phyloP scores from a whole-genome alignment of 2,329 filamentous ascomycete genomes.

The Beauveria sp. region DNA sequence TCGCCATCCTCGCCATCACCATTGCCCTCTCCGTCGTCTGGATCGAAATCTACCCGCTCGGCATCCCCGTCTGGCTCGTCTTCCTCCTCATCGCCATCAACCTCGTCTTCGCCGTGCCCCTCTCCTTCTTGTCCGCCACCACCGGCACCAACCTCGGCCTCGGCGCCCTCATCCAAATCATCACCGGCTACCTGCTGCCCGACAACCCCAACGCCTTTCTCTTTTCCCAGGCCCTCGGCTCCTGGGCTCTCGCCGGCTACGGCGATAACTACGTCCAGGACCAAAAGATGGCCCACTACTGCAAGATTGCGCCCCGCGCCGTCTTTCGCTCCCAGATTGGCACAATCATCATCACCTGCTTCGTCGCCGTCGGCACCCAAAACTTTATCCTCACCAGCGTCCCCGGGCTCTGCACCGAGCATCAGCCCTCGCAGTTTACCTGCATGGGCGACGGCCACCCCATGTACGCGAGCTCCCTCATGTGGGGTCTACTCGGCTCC shows the following conservation, averaged over 20 bases:
- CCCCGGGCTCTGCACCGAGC: slow-evolving; percentile 22
- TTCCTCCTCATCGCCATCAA: slow-evolving; percentile 24
- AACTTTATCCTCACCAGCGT: slow-evolving; percentile 35
- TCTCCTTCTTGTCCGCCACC: slow-evolving; percentile 36
- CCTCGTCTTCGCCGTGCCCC: slow-evolving; percentile 34
- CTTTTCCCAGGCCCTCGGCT: slow-evolving; percentile 9
- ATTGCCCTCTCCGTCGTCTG: slow-evolving; percentile 23
- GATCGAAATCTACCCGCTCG: slow-evolving; percentile 18
- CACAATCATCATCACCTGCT: slow-evolving; percentile 37
- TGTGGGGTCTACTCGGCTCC: slow-evolving; percentile 47
- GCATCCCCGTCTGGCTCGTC: slow-evolving; percentile 19
- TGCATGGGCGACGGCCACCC: slow-evolving; percentile 43
- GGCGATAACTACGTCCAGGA: slow-evolving; percentile 37
- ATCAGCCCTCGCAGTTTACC: slow-evolving; percentile 34
- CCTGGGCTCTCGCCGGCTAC: slow-evolving; percentile 23
- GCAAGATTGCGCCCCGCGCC: slow-evolving; percentile 40
- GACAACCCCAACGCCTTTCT: slow-evolving; percentile 17
- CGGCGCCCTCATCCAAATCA: slow-evolving; percentile 34
- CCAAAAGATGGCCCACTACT: slow-evolving; percentile 44
- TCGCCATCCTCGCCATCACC: slow-evolving; percentile 28
- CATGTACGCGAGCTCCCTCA: slow-evolving; percentile 35
- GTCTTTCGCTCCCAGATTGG: slow-evolving; percentile 40
- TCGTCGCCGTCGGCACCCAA: slow-evolving; percentile 37
- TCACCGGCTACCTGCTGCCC: slow-evolving; percentile 22
- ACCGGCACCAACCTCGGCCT: slow-evolving; percentile 36